These are phyloP conservation scores for Centrapalus pauciflorus DNA, from an alignment of 129 eudicot genomes.

Conservation along the genomic window DNA sequence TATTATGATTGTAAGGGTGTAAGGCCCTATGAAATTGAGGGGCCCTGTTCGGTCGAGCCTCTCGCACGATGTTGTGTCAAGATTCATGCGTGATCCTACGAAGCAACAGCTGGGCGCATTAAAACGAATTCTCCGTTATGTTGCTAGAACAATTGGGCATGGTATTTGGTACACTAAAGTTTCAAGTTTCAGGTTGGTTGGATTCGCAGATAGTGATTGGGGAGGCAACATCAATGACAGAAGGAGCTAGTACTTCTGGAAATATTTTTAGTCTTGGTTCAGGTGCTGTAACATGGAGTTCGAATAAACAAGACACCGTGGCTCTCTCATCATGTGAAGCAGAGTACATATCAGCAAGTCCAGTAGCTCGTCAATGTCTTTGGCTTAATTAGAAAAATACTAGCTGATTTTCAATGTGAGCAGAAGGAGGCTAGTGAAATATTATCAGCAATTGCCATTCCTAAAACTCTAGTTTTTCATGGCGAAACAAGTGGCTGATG, in stretches of 20 bases:
- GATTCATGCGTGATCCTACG: background rate
- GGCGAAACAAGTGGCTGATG: background rate
- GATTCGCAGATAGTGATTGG: background rate
- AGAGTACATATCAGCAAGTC: background rate
- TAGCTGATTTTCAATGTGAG: background rate
- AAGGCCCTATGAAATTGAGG: too few species aligned
- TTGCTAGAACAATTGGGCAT: too few species aligned
- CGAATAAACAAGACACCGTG: background rate
- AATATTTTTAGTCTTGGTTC: background rate
- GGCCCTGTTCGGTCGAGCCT: too few species aligned
- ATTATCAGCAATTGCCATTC: slow-evolving; percentile 1
- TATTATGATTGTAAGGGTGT: too few species aligned
- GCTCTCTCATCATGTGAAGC: background rate
- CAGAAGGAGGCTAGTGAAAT: background rate
- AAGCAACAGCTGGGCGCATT: too few species aligned
- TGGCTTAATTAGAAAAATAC: slow-evolving; percentile 10
- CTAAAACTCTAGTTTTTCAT: slow-evolving; percentile 22
- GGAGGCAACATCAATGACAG: background rate
- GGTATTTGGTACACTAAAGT: background rate
- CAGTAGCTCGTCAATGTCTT: background rate
- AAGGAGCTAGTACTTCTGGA: background rate
- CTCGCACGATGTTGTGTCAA: background rate
- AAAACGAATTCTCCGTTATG: background rate
- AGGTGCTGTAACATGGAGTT: too few species aligned
- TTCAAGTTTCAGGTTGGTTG: background rate